Evolutionary conservation across 139 green algal species (phyloP).

Genomic region (Choricystis sp.): DNA sequence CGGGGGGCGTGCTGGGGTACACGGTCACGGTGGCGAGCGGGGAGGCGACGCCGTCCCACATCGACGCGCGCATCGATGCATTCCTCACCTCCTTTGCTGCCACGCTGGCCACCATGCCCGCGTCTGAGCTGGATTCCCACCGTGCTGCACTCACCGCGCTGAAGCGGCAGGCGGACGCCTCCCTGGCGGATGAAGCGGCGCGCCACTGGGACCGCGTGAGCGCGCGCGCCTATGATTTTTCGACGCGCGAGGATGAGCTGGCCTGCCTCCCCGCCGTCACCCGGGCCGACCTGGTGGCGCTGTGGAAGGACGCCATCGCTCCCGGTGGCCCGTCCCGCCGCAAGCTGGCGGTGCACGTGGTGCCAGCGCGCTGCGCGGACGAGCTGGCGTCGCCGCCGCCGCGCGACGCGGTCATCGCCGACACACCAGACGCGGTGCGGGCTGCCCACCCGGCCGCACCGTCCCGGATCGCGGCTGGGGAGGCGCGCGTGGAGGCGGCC

Average conservation of each 20-base stretch:
- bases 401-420: too few species aligned
- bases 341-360: conserved; percentile 32
- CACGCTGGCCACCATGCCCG: conserved; percentile 19
- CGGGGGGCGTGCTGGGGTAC: conserved; percentile 70
- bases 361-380: conserved; percentile 1
- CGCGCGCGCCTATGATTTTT: conserved; percentile 47
- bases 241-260: conserved; percentile 30
- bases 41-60: conserved; percentile 18
- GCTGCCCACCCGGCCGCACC: too few species aligned
- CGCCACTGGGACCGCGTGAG: conserved; percentile 64
- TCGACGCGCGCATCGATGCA: conserved; percentile 57
- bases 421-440: too few species aligned
- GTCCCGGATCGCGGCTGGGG: too few species aligned
- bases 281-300: conserved; percentile 14
- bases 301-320: conserved; percentile 14
- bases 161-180: conserved; percentile 47
- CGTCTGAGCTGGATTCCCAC: conserved; percentile 60
- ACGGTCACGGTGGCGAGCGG: conserved; percentile 49
- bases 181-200: conserved; percentile 55
- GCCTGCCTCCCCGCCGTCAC: conserved; percentile 20
- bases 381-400: conserved; percentile 8
- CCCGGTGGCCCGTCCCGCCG: conserved; percentile 7
- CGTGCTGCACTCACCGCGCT: conserved; percentile 34
- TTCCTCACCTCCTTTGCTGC: conserved; percentile 50
- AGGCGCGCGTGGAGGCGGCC: too few species aligned